Base-by-base conservation (phyloP, 345 rosid species). In the Gynandropsis gynandra region DNA sequence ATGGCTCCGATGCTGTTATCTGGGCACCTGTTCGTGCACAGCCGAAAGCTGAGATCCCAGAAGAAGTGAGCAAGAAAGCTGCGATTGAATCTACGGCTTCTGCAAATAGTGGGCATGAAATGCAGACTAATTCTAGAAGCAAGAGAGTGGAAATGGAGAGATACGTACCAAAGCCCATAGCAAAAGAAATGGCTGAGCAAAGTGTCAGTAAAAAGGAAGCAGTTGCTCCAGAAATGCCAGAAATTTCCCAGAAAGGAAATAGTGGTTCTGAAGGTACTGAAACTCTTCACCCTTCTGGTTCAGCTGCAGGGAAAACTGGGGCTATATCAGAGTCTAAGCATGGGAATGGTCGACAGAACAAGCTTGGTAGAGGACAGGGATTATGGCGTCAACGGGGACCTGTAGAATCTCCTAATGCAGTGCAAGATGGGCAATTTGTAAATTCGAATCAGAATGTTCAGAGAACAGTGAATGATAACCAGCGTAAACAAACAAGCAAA, bases 141-240 rank as follows among this genome's bases (percentile, higher is more conserved):
- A 93, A 81, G 78, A 81, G 95, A 56, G 87, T 85, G 18, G 99
- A 93, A 73, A 74, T 88, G 50, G 97, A 88, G 78, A 83, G 94
- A 58, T 85, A 88, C 27, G 61, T 85, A 36, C 82, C 96, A 8
- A 93, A 85, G 73, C 90, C 94, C 61, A 80, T 73, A 50, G 92
- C 85, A 54, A 88, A 93, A 71, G 97, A 88, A 79, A 72, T 75
- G 80, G 74, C 88, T 55, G 83, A 78, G 68, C 88, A 79, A 63
- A 85, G 67, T 35, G 64, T 69, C 50, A 61, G 52, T 65, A 79
- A 75, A 50, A 85, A 68, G 40, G 56, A 49, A 32, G 46, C 35
- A 29, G 66, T 59, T 67, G 64, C 79, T 67, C 44, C 61, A n/a
- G 66, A 52, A 43, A 37, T 14, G 18, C 7, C 27, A 12, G 63